phyloP scores from a whole-genome alignment of 805 yeast genomes.

The Saturnispora hagleri region DNA sequence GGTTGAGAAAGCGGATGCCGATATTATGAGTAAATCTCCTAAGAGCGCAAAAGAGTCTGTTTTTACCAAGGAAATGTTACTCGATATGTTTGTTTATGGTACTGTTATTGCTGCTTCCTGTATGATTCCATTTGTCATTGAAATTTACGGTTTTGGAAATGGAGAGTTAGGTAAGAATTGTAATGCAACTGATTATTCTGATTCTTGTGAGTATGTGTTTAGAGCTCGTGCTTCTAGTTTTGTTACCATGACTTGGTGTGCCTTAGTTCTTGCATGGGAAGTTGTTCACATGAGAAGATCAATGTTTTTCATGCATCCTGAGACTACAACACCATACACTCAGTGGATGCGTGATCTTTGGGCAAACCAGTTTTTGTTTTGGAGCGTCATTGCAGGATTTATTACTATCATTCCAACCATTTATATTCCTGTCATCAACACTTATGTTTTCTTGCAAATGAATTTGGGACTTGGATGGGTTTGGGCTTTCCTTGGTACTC shows the following conservation, averaged over 20 bases:
- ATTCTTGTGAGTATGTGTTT: constrained; percentile 53
- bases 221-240: constrained; percentile 70
- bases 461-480: constrained; percentile 80
- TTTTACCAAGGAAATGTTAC: constrained; percentile 56
- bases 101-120: constrained; percentile 65
- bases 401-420: constrained; percentile 70
- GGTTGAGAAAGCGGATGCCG: constrained; percentile 54
- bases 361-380: constrained; percentile 68
- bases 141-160: constrained; percentile 56
- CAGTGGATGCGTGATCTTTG: constrained; percentile 59
- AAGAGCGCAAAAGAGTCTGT: constrained; percentile 44
- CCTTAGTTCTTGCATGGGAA: constrained; percentile 76
- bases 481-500: constrained; percentile 49
- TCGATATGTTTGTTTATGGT: constrained; percentile 68
- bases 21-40: constrained; percentile 57
- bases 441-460: constrained; percentile 61
- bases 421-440: constrained; percentile 78
- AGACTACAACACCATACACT: constrained; percentile 47
- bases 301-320: constrained; percentile 62
- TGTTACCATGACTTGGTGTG: constrained; percentile 81
- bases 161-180: constrained; percentile 61
- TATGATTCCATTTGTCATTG: constrained; percentile 52
- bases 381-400: constrained; percentile 70
- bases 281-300: constrained; percentile 66
- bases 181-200: constrained; percentile 36